Evolutionary conservation across 441 rosid genomes (phyloP).

Genomic region (Croton laevigatus): DNA sequence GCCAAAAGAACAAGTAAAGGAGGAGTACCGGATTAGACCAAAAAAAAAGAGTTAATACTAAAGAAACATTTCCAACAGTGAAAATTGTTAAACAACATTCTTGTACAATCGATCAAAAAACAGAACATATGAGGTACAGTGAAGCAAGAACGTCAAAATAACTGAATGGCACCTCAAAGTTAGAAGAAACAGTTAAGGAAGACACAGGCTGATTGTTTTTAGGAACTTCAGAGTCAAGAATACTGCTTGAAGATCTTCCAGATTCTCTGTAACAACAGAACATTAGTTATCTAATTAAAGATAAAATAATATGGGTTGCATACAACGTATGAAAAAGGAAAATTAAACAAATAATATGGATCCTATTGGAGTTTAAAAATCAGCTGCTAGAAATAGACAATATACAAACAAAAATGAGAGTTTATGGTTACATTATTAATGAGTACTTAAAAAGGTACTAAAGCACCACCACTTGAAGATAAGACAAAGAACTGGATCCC

Average conservation of each 20-base stretch:
- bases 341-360: conserved; percentile 5
- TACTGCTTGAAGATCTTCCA: conserved; percentile 41
- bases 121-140: not conserved
- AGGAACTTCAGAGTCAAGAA: conserved; percentile 51
- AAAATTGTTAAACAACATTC: conserved; percentile 1
- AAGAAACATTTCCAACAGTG: not conserved
- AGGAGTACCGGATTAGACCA: not conserved
- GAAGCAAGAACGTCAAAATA: conserved; percentile 11
- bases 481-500: not conserved
- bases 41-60: not conserved
- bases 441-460: conserved; percentile 1
- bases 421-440: not conserved
- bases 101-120: not conserved
- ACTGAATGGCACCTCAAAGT: conserved; percentile 60
- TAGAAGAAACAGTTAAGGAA: conserved; percentile 68
- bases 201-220: conserved; percentile 48
- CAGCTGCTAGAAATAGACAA: not conserved
- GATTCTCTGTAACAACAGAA: conserved; percentile 50
- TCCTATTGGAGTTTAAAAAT: conserved; percentile 2
- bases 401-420: not conserved
- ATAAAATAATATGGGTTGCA: not conserved
- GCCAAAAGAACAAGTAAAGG: no score
- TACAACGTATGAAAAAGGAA: conserved; percentile 5
- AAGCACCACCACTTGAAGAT: conserved; percentile 4
- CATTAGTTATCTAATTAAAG: conserved; percentile 19